Evolutionary conservation across 2,329 filamentous ascomycete genomes (phyloP).

Genomic region (Pseudogymnoascus sp.): DNA sequence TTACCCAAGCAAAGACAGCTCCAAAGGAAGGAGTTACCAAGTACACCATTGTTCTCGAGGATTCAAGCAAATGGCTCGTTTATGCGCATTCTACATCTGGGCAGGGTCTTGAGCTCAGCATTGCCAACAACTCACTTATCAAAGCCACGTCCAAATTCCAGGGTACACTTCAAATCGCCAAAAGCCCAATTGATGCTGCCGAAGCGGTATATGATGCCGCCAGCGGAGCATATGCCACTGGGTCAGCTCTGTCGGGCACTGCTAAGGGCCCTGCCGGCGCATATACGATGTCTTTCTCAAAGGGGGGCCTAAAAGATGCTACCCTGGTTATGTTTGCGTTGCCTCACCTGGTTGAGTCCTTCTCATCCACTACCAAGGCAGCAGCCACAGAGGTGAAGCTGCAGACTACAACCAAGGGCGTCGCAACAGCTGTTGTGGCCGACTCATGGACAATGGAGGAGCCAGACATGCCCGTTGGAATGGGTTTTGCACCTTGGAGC

Average conservation of each 20-base stretch:
- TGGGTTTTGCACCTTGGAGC: slow-evolving; percentile 75
- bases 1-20: slow-evolving; percentile 49
- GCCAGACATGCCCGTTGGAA: slow-evolving; percentile 56
- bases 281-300: slow-evolving; percentile 69
- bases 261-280: slow-evolving; percentile 50
- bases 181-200: slow-evolving; percentile 53
- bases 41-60: slow-evolving; percentile 64
- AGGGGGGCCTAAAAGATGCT: slow-evolving; percentile 51
- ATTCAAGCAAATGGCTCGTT: slow-evolving; percentile 68
- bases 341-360: slow-evolving; percentile 75
- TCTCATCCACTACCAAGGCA: slow-evolving; percentile 48
- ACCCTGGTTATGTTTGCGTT: slow-evolving; percentile 77
- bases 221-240: slow-evolving; percentile 64
- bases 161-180: slow-evolving; percentile 76
- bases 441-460: slow-evolving; percentile 75
- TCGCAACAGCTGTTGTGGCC: slow-evolving; percentile 62
- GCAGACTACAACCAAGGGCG: slow-evolving; percentile 77
- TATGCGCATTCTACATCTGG: slow-evolving; percentile 60
- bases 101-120: slow-evolving; percentile 55
- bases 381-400: slow-evolving; percentile 49
- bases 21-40: slow-evolving; percentile 62
- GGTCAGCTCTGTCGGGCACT: slow-evolving; percentile 55
- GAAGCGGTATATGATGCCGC: slow-evolving; percentile 68
- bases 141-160: slow-evolving; percentile 59
- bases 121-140: slow-evolving; percentile 57